phyloP scores from a whole-genome alignment of 2,329 filamentous ascomycete genomes.

The Chaetothyriales sp. region DNA sequence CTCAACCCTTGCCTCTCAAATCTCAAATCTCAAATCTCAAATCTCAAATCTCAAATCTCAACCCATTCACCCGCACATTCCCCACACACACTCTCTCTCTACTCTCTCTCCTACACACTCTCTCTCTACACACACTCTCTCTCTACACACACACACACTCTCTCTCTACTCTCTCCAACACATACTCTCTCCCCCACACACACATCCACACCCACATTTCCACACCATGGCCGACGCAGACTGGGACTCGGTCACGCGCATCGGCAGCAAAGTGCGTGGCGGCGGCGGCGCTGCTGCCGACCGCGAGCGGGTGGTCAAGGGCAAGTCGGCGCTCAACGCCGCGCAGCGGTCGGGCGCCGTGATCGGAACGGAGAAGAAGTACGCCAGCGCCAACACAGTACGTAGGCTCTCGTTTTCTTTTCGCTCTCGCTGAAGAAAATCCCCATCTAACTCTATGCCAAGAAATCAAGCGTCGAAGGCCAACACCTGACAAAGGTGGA shows the following conservation, averaged over 20 bases:
- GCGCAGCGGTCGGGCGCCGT: constrained; percentile 67
- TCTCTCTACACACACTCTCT: neutral
- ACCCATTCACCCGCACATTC: neutral
- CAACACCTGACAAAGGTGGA: constrained; percentile 97
- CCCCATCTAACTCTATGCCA: neutral
- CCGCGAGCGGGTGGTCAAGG: constrained; percentile 80
- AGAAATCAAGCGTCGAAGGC: constrained; percentile 51
- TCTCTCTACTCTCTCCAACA: neutral
- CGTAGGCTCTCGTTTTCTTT: constrained; percentile 25
- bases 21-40: neutral
- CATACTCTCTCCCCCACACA: neutral
- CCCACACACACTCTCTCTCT: neutral
- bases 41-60: neutral
- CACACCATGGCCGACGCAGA: constrained; percentile 31
- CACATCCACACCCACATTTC: neutral
- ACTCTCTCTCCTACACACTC: neutral
- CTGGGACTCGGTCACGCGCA: constrained; percentile 84
- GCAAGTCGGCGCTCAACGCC: constrained; percentile 74
- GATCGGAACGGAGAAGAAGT: constrained; percentile 87
- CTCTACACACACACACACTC: neutral
- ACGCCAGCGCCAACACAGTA: constrained; percentile 63
- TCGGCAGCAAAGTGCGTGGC: constrained; percentile 69
- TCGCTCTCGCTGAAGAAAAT: neutral
- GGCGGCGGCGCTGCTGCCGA: constrained; percentile 41
- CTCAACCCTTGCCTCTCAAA: neutral